These are phyloP conservation scores for Sequoia sempervirens DNA, from an alignment of 75 land plant species.

Conservation along the genomic window DNA sequence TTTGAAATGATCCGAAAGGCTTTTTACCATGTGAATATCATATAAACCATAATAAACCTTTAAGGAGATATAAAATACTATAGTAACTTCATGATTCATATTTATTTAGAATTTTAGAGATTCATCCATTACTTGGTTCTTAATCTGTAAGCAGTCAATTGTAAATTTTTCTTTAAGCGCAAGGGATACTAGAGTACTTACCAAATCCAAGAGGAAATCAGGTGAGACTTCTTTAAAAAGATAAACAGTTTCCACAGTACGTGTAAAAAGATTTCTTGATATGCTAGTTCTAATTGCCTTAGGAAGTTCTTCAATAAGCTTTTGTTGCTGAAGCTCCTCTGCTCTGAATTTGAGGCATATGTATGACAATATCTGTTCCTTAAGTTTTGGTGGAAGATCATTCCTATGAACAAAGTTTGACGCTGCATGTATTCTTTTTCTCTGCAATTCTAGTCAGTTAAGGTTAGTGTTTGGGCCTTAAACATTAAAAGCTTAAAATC, in stretches of 20 bases:
- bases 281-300: conserved; percentile 48
- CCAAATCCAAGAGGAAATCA: conserved; percentile 34
- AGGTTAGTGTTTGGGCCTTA: too few relatives aligned
- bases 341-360: conserved; percentile 64
- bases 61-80: not conserved
- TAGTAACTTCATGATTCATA: not conserved
- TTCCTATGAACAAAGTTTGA: conserved; percentile 51
- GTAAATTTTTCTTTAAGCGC: not conserved
- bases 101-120: not conserved
- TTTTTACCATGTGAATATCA: too few relatives aligned
- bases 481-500: not conserved
- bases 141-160: not conserved
- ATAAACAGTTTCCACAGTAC: conserved; percentile 27
- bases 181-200: not conserved
- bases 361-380: conserved; percentile 60
- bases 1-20: too few relatives aligned
- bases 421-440: conserved; percentile 41
- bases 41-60: not conserved
- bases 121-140: not conserved
- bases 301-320: conserved; percentile 53
- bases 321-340: conserved; percentile 67
- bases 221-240: conserved; percentile 29
- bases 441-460: conserved; percentile 22
- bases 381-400: conserved; percentile 34
- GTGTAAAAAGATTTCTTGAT: conserved; percentile 22